Evolutionary conservation across 2,329 filamentous ascomycete genomes (phyloP).

Genomic region (Pyrenochaeta sp.): DNA sequence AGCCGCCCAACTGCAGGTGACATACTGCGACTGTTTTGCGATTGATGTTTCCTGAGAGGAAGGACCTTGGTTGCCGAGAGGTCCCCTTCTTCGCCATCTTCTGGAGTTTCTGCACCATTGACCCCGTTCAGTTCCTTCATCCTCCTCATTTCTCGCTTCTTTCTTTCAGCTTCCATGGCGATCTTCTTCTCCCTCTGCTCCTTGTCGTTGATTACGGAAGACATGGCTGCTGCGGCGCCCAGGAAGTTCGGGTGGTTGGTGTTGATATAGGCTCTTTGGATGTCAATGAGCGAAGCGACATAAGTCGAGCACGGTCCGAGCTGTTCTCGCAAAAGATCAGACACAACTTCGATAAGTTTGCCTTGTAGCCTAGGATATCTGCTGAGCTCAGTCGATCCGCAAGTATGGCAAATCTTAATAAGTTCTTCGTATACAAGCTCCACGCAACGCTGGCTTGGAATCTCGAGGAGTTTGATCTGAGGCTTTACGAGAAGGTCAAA

Average conservation of each 20-base stretch:
- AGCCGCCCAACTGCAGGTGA: slow-evolving; percentile 76
- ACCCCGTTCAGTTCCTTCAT: slow-evolving; percentile 79
- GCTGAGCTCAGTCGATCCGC: slow-evolving; percentile 91
- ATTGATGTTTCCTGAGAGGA: slow-evolving; percentile 67
- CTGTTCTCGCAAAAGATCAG: slow-evolving; percentile 90
- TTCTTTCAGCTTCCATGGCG: slow-evolving; percentile 81
- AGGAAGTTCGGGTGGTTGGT: slow-evolving; percentile 99
- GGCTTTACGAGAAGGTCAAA: slow-evolving; percentile 98
- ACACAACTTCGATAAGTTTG: slow-evolving; percentile 98
- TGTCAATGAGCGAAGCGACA: slow-evolving; percentile 95
- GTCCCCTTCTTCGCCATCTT: slow-evolving; percentile 68
- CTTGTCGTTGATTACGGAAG: slow-evolving; percentile 91
- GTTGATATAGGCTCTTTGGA: slow-evolving; percentile 98
- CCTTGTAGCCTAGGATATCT: slow-evolving; percentile 92
- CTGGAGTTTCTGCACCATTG: slow-evolving; percentile 65
- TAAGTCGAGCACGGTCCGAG: slow-evolving; percentile 89
- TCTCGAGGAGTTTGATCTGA: slow-evolving; percentile 95
- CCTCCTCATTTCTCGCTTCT: slow-evolving; percentile 82
- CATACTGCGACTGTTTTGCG: slow-evolving; percentile 76
- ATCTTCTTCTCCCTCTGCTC: slow-evolving; percentile 91
- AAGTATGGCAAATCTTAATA: slow-evolving; percentile 99
- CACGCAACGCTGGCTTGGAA: slow-evolving; percentile 94
- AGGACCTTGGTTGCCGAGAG: slow-evolving; percentile 65
- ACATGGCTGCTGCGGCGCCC: slow-evolving; percentile 96
- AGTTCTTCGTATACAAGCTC: slow-evolving; percentile 98